Evolutionary conservation across 2,329 filamentous ascomycete species (phyloP), one percentile per base, ranked within the genome.

Genomic region (Verticillium isaacii): DNA sequence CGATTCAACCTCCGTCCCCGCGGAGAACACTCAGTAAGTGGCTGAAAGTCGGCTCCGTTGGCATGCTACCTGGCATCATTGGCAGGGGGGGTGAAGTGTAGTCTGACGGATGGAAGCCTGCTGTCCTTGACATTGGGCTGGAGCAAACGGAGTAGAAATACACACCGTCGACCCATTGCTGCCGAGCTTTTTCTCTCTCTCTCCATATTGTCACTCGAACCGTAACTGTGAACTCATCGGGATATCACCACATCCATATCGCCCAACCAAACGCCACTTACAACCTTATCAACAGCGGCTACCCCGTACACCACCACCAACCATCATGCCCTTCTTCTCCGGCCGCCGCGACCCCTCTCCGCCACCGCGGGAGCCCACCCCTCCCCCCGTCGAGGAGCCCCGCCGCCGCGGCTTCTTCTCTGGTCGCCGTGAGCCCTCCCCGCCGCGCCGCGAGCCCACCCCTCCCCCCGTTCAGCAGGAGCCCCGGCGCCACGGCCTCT

Each of bases 361-460:
- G 63, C 74, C 72, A 7, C 70, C 71, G 58, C 67, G 68, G 25
- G 65, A 72, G 66, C 70, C 68, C 23, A 66, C 66, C 32, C 69
- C 69, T 12, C 65, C 67, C 11, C 66, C 66, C 7, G 65, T 67
- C 59, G 64, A 69, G 23, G 60, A 63, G 17, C 62, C 61, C 60
- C 60, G 63, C 56, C 61, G 66, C 19, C 64, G 55, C 60, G 66
- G 61, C 45, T 67, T 69, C 63, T 69, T 69, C 57, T 63, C 66
- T 56, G 68, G 69, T 56, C 67, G 68, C 36, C 69, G 67, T 39
- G 69, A 74, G 29, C 69, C 70, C 15, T 64, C 68, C 0, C 70
- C 70, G 63, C 74, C 72, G 9, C 70, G 71, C 58, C 68, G 68
- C n/a, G 65, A 72, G 66, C 70, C 67, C 19, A 66, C 66, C 34